Evolutionary conservation across 108 stramenopile species (phyloP).

Genomic region (Skeletonema grethae): DNA sequence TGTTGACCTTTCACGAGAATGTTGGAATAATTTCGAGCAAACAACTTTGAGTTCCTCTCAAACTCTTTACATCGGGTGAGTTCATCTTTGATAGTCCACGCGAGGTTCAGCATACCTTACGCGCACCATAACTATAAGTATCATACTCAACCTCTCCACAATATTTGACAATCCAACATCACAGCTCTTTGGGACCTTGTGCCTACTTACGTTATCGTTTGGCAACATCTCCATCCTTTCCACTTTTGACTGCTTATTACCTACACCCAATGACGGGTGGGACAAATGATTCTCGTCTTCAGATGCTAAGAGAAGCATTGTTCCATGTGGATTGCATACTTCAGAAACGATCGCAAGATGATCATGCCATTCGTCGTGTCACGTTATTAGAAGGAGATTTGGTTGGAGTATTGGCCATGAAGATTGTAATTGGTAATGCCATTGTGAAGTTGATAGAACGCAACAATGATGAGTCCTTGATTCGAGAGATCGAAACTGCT

Average conservation of each 20-base stretch:
- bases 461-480: neutral
- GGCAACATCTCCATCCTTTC: conserved; percentile 20
- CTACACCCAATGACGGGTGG: neutral
- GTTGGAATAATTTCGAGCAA: conserved; percentile 15
- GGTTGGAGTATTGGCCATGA: conserved; percentile 26
- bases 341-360: neutral
- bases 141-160: neutral
- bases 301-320: conserved; percentile 1
- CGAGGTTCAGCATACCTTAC: too few relatives aligned
- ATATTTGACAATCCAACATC: neutral
- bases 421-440: conserved; percentile 14
- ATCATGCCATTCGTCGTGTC: conserved; percentile 7
- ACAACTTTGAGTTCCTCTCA: neutral
- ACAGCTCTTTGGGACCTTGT: conserved; percentile 36
- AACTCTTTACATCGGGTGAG: conserved; percentile 12
- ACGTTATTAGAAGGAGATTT: conserved; percentile 31
- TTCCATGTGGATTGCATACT: neutral
- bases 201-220: conserved; percentile 36
- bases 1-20: conserved; percentile 1
- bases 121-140: too few relatives aligned
- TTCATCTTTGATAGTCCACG: neutral
- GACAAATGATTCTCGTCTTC: neutral
- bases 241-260: neutral
- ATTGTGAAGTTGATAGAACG: conserved; percentile 3
- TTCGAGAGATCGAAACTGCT: neutral